Evolutionary conservation across 371 early-diverging fungal species (phyloP).

Genomic region (Mucor ambiguus): DNA sequence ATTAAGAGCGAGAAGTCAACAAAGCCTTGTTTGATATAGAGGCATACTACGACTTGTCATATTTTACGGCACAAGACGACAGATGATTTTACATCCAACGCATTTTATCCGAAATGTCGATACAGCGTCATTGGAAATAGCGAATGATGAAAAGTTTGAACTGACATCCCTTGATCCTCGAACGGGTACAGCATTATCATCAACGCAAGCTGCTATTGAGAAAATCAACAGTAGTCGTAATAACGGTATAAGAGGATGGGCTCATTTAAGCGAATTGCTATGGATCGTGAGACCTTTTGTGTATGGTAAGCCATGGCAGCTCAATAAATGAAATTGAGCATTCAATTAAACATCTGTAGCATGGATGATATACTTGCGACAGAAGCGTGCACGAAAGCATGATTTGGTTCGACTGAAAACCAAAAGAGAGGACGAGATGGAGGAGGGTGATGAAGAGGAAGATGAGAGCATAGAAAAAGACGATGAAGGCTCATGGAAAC

Average conservation of each 20-base stretch:
- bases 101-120: slow-evolving; percentile 43
- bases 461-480: slow-evolving; percentile 18
- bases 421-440: neutral
- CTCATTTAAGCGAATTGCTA: slow-evolving; percentile 33
- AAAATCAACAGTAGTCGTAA: neutral
- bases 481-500: slow-evolving; percentile 35
- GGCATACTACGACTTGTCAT: slow-evolving; percentile 30
- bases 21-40: slow-evolving; percentile 6
- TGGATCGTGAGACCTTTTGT: slow-evolving; percentile 45
- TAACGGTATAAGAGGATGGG: slow-evolving; percentile 25
- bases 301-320: slow-evolving; percentile 32
- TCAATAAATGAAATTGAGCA: neutral
- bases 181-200: slow-evolving; percentile 35
- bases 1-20: neutral
- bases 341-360: neutral
- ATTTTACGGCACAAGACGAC: slow-evolving; percentile 22
- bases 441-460: neutral
- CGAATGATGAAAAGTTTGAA: slow-evolving; percentile 32
- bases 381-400: neutral
- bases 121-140: slow-evolving; percentile 28
- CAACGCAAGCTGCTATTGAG: neutral
- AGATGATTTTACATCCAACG: slow-evolving; percentile 44
- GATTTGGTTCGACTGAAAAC: neutral
- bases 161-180: slow-evolving; percentile 37
- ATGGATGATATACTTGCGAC: slow-evolving; percentile 14